These are phyloP conservation scores for Aphanomyces stellatus DNA, from an alignment of 352 stramenopile genomes.

Conservation along the genomic window DNA sequence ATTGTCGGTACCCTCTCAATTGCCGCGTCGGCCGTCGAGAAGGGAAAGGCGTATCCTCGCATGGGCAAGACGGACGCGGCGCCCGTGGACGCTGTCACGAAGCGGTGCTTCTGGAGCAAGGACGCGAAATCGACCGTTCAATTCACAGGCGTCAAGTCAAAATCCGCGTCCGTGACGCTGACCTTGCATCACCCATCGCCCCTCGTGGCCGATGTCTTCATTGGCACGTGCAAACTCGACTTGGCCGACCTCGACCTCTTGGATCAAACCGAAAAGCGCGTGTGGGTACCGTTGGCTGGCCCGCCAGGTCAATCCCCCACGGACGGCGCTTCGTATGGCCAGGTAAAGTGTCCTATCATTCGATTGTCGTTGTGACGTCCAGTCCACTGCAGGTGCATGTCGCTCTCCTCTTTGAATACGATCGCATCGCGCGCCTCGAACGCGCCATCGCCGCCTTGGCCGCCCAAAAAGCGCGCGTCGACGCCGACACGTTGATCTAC, in stretches of 20 bases:
- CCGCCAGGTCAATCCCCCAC: constrained; percentile 21
- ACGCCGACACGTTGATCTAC: constrained; percentile 54
- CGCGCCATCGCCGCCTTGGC: constrained; percentile 30
- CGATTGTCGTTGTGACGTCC: neutral
- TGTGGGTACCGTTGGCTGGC: constrained; percentile 45
- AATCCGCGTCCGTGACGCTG: constrained; percentile 23
- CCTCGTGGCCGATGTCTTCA: constrained; percentile 47
- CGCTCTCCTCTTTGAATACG: constrained; percentile 54
- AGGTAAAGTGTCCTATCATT: too few relatives aligned
- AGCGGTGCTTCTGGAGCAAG: constrained; percentile 19
- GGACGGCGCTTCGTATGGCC: constrained; percentile 14
- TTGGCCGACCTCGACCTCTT: constrained; percentile 64
- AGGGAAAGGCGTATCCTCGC: constrained; percentile 46
- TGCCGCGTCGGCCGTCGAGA: constrained; percentile 54
- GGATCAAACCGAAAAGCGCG: constrained; percentile 45
- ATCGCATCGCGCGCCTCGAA: constrained; percentile 32
- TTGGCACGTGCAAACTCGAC: constrained; percentile 45
- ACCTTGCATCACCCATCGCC: constrained; percentile 13
- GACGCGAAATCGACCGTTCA: constrained; percentile 34
- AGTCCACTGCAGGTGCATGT: constrained; percentile 39
- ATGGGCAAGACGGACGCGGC: constrained; percentile 65
- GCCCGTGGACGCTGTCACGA: constrained; percentile 38
- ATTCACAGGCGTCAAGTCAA: constrained; percentile 62
- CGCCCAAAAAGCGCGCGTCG: constrained; percentile 52
- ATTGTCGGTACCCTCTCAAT: constrained; percentile 20